Evolutionary conservation across 257 asterid genomes (phyloP).

Genomic region (Nicotiana attenuata): DNA sequence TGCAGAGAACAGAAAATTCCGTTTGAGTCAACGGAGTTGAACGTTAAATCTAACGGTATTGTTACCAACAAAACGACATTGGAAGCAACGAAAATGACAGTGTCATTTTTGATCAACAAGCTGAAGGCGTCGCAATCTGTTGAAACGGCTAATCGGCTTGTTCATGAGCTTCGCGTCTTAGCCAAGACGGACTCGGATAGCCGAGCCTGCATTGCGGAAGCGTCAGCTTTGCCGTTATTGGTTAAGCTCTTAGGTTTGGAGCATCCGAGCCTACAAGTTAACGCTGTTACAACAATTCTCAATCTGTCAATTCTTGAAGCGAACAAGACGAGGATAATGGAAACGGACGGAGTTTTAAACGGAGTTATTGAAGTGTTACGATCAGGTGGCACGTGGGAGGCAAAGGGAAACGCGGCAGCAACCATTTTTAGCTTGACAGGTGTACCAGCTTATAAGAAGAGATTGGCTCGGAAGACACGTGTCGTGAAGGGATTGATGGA

Average conservation of each 20-base stretch:
- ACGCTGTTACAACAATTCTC: slow-evolving; percentile 77
- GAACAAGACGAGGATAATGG: slow-evolving; percentile 67
- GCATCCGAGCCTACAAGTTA: slow-evolving; percentile 62
- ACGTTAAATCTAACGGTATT: slow-evolving; percentile 28
- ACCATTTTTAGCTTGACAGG: slow-evolving; percentile 68
- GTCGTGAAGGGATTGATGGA: slow-evolving; percentile 62
- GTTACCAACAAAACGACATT: slow-evolving; percentile 57
- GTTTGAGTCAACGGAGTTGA: slow-evolving; percentile 43
- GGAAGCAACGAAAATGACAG: slow-evolving; percentile 81
- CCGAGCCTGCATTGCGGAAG: slow-evolving; percentile 73
- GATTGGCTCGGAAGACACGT: slow-evolving; percentile 49
- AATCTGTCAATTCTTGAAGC: slow-evolving; percentile 78
- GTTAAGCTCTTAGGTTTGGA: slow-evolving; percentile 55
- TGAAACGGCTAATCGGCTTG: slow-evolving; percentile 50
- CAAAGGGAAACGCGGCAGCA: slow-evolving; percentile 93
- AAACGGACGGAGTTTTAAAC: slow-evolving; percentile 63
- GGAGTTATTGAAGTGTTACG: slow-evolving; percentile 71
- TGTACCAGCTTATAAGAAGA: slow-evolving; percentile 50
- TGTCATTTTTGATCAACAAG: slow-evolving; percentile 53
- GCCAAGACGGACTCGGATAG: slow-evolving; percentile 80
- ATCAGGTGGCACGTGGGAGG: slow-evolving; percentile 86
- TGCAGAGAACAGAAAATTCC: slow-evolving; percentile 78
- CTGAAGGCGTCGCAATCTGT: slow-evolving; percentile 46
- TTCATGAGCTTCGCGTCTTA: slow-evolving; percentile 70
- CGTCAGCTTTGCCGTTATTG: slow-evolving; percentile 65